A percentile compares a stretch with the other conserved stretches of the same genome.
Evolutionary conservation across 768 basidiomycete species (phyloP).

Genomic region (Trametes maxima): DNA sequence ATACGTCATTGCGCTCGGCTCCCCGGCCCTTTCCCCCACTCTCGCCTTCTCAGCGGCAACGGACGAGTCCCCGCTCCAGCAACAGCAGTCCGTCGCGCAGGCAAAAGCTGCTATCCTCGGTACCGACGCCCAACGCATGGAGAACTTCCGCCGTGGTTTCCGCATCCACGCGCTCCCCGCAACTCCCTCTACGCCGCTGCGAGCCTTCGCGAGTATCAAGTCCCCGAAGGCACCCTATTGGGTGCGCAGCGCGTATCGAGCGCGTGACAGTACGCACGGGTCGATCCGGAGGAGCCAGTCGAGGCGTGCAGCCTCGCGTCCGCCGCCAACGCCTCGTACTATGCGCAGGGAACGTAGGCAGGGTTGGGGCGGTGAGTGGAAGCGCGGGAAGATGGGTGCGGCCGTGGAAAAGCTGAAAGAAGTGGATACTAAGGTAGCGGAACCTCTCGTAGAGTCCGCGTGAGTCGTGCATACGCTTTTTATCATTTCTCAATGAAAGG

Average conservation of each 20-base stretch:
- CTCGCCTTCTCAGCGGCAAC: slow-evolving; percentile 2
- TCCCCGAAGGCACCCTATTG: slow-evolving; percentile 31
- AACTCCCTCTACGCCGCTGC: slow-evolving; percentile 11
- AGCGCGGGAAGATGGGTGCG: slow-evolving; percentile 24
- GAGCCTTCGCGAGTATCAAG: slow-evolving; percentile 7
- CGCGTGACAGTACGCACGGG: slow-evolving; percentile 4
- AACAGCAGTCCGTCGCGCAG: slow-evolving; percentile 15
- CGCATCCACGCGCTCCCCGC: slow-evolving; percentile 18
- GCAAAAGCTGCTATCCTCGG: slow-evolving; percentile 23
- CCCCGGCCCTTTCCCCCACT: neutral
- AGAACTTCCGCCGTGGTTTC: slow-evolving; percentile 24
- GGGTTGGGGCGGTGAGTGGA: slow-evolving; percentile 33
- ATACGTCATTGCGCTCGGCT: slow-evolving; percentile 5
- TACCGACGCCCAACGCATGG: slow-evolving; percentile 25
- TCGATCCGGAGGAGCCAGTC: neutral
- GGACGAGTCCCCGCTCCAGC: slow-evolving; percentile 15
- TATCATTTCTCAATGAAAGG: too few species aligned
- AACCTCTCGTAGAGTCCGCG: neutral
- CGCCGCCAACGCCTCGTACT: slow-evolving; percentile 29
- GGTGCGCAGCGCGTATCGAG: slow-evolving; percentile 26
- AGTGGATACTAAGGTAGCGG: neutral
- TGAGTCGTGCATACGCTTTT: neutral
- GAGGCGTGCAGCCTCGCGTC: neutral
- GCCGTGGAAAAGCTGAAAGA: slow-evolving; percentile 27
- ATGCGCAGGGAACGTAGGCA: slow-evolving; percentile 28